These are phyloP conservation scores for Bipolaris victoriae DNA, from an alignment of 2,329 filamentous ascomycete species.

Conservation along the genomic window DNA sequence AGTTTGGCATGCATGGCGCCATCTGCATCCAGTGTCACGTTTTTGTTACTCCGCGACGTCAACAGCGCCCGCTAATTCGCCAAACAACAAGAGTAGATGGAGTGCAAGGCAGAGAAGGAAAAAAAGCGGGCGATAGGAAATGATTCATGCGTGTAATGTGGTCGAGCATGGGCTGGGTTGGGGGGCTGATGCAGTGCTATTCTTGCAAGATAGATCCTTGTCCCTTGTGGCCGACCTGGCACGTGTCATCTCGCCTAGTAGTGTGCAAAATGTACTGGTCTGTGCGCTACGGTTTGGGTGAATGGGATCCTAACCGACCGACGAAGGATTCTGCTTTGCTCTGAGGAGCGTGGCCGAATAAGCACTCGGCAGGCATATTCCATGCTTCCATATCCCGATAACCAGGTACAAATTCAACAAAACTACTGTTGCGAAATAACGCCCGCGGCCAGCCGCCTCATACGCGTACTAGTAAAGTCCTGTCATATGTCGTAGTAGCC, in stretches of 20 bases:
- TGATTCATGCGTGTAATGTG: not conserved
- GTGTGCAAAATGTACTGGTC: not conserved
- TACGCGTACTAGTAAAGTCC: no score
- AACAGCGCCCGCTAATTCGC: not conserved
- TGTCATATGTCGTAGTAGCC: not conserved
- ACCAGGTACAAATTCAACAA: no score
- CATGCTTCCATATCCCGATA: no score
- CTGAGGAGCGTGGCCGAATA: no score
- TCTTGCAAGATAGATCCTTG: not conserved
- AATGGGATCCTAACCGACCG: no score
- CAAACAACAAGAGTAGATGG: not conserved
- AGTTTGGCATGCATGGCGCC: constrained; percentile 25
- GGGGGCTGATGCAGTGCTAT: no score
- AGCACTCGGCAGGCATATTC: no score
- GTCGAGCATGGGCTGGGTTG: not conserved
- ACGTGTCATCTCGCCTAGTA: not conserved
- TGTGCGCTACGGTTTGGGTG: not conserved
- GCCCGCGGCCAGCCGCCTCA: no score
- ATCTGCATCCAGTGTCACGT: constrained; percentile 28
- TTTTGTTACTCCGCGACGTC: constrained; percentile 1
- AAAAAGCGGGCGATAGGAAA: not conserved
- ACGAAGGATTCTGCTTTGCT: no score
- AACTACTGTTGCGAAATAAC: no score
- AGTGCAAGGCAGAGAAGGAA: not conserved
- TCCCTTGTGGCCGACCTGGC: not conserved